phyloP scores from a whole-genome alignment of 2,329 filamentous ascomycete species.

The Pyrenochaeta sp. region DNA sequence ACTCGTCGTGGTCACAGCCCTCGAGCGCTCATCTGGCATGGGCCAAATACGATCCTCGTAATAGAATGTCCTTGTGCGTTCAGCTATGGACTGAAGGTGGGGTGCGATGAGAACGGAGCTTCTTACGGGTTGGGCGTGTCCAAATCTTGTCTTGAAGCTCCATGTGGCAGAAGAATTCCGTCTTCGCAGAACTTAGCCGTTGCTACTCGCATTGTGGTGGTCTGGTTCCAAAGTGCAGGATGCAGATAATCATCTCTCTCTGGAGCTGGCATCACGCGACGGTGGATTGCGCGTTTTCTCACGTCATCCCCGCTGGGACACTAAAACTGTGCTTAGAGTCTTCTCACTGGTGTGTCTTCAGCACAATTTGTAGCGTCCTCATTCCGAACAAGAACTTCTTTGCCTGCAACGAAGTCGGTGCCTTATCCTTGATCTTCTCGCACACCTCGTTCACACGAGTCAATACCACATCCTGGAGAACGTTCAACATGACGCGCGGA shows the following conservation, averaged over 20 bases:
- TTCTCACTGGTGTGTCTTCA: conserved; percentile 44
- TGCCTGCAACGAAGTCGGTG: conserved; percentile 24
- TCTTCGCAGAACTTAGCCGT: conserved; percentile 41
- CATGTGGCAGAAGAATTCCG: conserved; percentile 54
- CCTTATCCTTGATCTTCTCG: conserved; percentile 39
- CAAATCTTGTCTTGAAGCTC: conserved; percentile 40
- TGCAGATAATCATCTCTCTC: conserved; percentile 35
- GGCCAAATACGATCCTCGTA: conserved; percentile 48
- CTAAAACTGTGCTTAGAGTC: conserved; percentile 31
- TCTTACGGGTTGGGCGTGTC: conserved; percentile 48
- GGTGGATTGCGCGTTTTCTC: conserved; percentile 33
- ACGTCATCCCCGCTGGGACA: conserved; percentile 30
- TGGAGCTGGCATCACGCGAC: conserved; percentile 34
- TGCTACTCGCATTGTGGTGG: conserved; percentile 36
- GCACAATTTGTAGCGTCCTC: conserved; percentile 23
- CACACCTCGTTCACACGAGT: conserved; percentile 47
- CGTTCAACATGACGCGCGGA: conserved; percentile 21
- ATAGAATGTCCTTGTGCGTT: conserved; percentile 47
- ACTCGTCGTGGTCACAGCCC: conserved; percentile 47
- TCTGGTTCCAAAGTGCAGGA: conserved; percentile 25
- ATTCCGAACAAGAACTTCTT: conserved; percentile 43
- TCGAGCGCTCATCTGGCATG: conserved; percentile 45
- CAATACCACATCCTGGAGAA: conserved; percentile 31
- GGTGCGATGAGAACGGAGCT: too few species aligned
- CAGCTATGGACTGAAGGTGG: not conserved